These are phyloP conservation scores for Iberis amara DNA, from an alignment of 441 rosid species.

Conservation along the genomic window DNA sequence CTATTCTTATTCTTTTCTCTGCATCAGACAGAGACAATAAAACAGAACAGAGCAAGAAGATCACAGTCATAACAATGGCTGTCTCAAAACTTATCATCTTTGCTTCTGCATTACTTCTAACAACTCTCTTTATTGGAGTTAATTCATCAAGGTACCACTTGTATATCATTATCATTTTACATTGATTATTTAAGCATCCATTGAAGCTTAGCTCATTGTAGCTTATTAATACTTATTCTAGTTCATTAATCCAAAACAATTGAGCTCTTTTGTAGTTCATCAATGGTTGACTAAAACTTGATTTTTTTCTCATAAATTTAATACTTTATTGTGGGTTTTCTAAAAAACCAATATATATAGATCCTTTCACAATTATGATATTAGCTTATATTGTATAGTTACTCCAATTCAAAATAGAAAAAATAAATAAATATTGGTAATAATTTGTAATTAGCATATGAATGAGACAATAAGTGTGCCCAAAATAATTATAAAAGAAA, in stretches of 20 bases:
- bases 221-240: background rate
- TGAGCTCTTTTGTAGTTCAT: no score
- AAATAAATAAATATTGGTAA: no score
- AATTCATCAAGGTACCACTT: conserved; percentile 27
- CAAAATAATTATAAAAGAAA: no score
- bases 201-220: background rate
- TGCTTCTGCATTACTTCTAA: conserved; percentile 25
- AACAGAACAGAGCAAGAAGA: conserved; percentile 8
- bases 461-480: no score
- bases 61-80: conserved; percentile 18
- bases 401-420: no score
- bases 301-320: no score
- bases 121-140: conserved; percentile 22
- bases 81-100: conserved; percentile 20
- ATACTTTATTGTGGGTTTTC: no score
- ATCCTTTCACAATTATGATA: no score
- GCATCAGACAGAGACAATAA: conserved; percentile 22
- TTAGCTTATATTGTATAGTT: no score
- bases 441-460: no score
- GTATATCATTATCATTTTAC: background rate
- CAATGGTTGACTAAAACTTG: no score
- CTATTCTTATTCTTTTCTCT: background rate
- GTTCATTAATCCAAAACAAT: background rate
- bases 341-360: no score
- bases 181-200: background rate